These are phyloP conservation scores for Gynochthodes officinalis DNA, from an alignment of 257 asterid genomes.

Conservation along the genomic window DNA sequence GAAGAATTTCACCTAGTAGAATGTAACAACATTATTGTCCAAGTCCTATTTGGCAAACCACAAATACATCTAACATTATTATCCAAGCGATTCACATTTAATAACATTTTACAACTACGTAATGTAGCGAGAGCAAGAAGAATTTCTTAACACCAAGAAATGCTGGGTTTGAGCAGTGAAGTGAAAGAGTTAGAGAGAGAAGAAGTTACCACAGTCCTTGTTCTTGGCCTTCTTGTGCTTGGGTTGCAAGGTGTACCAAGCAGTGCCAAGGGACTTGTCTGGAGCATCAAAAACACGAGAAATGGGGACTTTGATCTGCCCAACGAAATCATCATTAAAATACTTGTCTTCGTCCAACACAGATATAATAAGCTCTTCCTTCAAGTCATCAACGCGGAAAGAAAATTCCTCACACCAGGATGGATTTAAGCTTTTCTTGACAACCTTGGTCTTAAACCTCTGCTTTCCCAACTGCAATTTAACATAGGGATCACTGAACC, in stretches of 20 bases:
- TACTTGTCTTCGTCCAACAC: conserved; percentile 94
- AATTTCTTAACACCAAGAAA: background rate
- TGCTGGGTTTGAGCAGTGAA: background rate
- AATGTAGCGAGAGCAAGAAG: background rate
- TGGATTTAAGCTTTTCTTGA: conserved; percentile 82
- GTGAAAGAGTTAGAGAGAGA: background rate
- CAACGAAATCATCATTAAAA: conserved; percentile 86
- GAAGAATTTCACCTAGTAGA: conserved; percentile 76
- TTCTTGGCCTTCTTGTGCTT: conserved; percentile 71
- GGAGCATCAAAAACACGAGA: conserved; percentile 69
- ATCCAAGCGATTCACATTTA: background rate
- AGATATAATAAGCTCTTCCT: conserved; percentile 67
- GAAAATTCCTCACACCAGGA: conserved; percentile 94
- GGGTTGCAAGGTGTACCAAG: conserved; percentile 86
- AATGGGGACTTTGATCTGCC: conserved; percentile 67
- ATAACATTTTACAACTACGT: background rate
- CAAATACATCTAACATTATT: background rate
- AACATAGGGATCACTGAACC: conserved; percentile 92
- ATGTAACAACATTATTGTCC: conserved; percentile 14
- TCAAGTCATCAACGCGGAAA: conserved; percentile 78
- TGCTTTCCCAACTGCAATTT: conserved; percentile 86
- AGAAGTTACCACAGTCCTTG: conserved; percentile 68
- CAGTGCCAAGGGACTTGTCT: conserved; percentile 81
- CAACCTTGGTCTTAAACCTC: conserved; percentile 68
- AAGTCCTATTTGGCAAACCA: conserved; percentile 5